Evolutionary conservation across 441 rosid species (phyloP), one percentile per base, ranked within the genome.

Genomic region (Adansonia gregorii): DNA sequence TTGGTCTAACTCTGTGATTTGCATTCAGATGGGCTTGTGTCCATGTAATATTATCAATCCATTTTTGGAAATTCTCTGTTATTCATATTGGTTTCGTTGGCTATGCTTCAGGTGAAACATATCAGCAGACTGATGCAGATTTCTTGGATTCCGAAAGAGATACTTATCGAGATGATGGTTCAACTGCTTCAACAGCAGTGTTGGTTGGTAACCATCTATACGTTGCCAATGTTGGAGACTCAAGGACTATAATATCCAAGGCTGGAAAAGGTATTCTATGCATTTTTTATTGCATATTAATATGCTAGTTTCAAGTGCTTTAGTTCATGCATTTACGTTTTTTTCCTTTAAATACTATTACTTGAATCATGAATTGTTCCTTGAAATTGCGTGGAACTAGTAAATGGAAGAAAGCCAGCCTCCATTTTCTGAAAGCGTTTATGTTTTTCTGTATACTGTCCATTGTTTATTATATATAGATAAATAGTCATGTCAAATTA

Each of bases 161-260:
- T 78, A 81, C 88, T n/a, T 94, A 83, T 72, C 80, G 98, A 75
- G 99, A 96, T 76, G 99, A 96, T 87, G 99, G 98, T 79, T 96
- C 99, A 61, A 96, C 99, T 74, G 99, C 99, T 86, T 96, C 98
- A 35, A 88, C 98, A 66, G 99, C 98, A 48, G 92, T 94, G 54
- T 84, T 96, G 82, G 92, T 96, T 51, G 98, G 95, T 79, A 88
- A 86, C 82, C 99, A 94, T 89, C 86, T 94, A 10, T 96, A 89
- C 82, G 99, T 96, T 87, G 99, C 99, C 65, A 96, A 93, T 81
- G 99, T 96, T 77, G 99, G 99, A 84, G 98, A 96, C 82, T 96
- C 98, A 8, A 88, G 99, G 74, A 90, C 99, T 35, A 90, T 96
- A 64, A 86, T 94, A 85, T 94, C 98, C 45, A 96, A 90, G 80